Percentiles rank a stretch among this genome's conserved stretches.
Conservation (phyloP, 192 early-diverging fungal species). For the Rhizophagus clarus region DNA sequence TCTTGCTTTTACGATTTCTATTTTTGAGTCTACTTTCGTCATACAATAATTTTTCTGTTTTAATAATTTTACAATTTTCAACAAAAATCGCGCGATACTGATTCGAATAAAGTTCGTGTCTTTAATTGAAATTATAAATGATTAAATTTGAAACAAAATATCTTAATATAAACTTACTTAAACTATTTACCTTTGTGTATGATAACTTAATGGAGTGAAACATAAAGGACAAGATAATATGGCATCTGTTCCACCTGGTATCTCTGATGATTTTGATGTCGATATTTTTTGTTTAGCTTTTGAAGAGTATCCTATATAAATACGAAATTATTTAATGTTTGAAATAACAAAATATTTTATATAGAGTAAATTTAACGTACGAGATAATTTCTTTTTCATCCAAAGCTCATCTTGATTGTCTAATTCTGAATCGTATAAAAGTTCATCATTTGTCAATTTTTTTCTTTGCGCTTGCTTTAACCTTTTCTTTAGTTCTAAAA, state of each 20-base stretch:
- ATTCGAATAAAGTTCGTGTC: conserved; percentile 59
- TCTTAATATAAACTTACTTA: background rate
- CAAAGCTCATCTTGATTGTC: conserved; percentile 59
- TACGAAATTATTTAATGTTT: too few relatives aligned
- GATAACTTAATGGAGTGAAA: conserved; percentile 58
- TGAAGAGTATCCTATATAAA: background rate
- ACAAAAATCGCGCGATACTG: conserved; percentile 76
- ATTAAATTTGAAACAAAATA: too few relatives aligned
- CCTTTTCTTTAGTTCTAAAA: background rate
- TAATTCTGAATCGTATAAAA: conserved; percentile 57
- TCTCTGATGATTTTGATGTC: conserved; percentile 12
- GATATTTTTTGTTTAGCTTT: too few relatives aligned
- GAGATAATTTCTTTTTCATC: conserved; percentile 52
- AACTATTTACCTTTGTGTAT: conserved; percentile 56
- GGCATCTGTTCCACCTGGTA: conserved; percentile 50
- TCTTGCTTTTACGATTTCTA: background rate
- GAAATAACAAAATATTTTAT: too few relatives aligned
- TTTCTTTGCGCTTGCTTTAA: background rate
- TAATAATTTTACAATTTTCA: conserved; percentile 54
- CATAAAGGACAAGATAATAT: conserved; percentile 66
- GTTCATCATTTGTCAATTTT: conserved; percentile 46
- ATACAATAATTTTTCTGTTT: conserved; percentile 46
- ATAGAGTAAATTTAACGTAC: conserved; percentile 34
- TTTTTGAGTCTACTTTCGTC: conserved; percentile 28
- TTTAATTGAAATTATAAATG: conserved; percentile 9